These are phyloP conservation scores for Apiotrichum akiyoshidainum DNA, from an alignment of 1,284 basidiomycete genomes.

Conservation along the genomic window DNA sequence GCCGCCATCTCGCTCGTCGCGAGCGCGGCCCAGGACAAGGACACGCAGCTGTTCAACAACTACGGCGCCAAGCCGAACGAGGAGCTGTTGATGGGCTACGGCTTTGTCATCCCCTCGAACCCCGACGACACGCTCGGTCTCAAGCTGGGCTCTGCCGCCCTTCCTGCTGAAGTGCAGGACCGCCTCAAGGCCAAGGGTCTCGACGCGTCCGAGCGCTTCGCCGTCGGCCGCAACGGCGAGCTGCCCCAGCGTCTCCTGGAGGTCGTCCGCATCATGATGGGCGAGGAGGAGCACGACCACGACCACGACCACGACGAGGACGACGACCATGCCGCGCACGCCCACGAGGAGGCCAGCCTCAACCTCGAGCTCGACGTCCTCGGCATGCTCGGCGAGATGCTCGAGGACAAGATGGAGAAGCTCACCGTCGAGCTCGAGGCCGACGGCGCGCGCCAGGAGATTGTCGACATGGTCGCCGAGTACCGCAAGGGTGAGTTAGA, in stretches of 20 bases:
- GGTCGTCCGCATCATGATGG: conserved; percentile 48
- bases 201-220: conserved; percentile 55
- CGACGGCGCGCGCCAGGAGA: conserved; percentile 29
- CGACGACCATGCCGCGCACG: conserved; percentile 42
- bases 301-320: conserved; percentile 55
- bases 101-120: conserved; percentile 71
- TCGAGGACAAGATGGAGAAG: conserved; percentile 57
- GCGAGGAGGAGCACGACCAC: conserved; percentile 54
- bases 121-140: conserved; percentile 80
- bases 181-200: conserved; percentile 28
- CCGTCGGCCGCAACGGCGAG: conserved; percentile 60
- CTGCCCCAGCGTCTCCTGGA: conserved; percentile 63
- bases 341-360: conserved; percentile 59
- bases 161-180: conserved; percentile 16
- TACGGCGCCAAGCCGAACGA: conserved; percentile 63
- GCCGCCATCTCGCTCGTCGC: conserved; percentile 32
- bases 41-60: conserved; percentile 78
- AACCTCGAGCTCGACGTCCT: conserved; percentile 58
- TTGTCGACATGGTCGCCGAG: conserved; percentile 30
- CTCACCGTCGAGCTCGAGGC: conserved; percentile 51
- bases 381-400: conserved; percentile 63
- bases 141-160: conserved; percentile 59
- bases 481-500: conserved; percentile 35
- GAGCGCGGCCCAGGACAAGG: conserved; percentile 47
- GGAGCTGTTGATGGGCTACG: conserved; percentile 81